Evolutionary conservation across 495 filamentous ascomycete genomes (phyloP).

Genomic region (Podospora australis): DNA sequence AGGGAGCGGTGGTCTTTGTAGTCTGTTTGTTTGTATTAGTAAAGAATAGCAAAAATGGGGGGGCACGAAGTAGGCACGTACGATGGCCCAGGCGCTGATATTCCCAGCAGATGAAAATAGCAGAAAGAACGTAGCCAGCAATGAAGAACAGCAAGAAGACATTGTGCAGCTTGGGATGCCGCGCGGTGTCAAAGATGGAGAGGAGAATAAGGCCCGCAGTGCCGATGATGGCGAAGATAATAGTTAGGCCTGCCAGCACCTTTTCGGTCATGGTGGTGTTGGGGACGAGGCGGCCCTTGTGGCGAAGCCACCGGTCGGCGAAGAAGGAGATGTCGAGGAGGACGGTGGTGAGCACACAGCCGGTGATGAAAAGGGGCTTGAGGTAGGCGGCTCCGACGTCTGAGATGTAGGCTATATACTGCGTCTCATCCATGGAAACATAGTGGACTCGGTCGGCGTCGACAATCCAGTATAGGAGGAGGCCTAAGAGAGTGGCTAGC

Average conservation of each 20-base stretch:
- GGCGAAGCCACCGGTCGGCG: constrained; percentile 75
- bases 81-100: constrained; percentile 76
- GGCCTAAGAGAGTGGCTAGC: constrained; percentile 56
- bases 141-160: constrained; percentile 81
- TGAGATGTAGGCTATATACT: constrained; percentile 78
- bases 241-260: constrained; percentile 57
- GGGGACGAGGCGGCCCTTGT: constrained; percentile 61
- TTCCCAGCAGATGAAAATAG: constrained; percentile 80
- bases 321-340: constrained; percentile 78
- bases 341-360: constrained; percentile 70
- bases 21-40: constrained; percentile 27
- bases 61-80: constrained; percentile 20
- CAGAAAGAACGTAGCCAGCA: constrained; percentile 70
- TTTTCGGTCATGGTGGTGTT: constrained; percentile 67
- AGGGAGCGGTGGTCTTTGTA: constrained; percentile 69
- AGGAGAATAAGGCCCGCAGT: constrained; percentile 74
- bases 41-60: background rate
- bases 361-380: constrained; percentile 84
- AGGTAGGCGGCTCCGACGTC: constrained; percentile 64
- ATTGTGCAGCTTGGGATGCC: constrained; percentile 61
- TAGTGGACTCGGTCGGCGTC: constrained; percentile 54
- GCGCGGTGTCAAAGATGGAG: constrained; percentile 73
- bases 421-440: constrained; percentile 54
- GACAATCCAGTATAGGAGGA: constrained; percentile 57
- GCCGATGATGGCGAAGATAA: constrained; percentile 69